Evolutionary conservation across 75 land plant species (phyloP).

Genomic region (Ceratopteris richardii): DNA sequence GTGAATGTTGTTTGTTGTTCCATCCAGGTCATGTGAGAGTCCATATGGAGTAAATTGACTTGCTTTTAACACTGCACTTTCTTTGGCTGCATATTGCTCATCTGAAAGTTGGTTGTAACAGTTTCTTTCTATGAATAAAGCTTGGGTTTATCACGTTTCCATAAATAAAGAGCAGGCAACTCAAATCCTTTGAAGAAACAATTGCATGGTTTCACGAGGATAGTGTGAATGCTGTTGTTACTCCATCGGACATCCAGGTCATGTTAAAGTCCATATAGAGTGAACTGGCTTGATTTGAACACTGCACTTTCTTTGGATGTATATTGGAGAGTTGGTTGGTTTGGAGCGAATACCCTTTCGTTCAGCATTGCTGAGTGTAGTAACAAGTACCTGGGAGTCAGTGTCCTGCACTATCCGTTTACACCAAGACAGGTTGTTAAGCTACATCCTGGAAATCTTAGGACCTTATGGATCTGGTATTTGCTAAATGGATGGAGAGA

Average conservation of each 20-base stretch:
- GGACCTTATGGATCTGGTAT: background rate
- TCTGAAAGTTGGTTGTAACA: background rate
- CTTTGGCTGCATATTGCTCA: slow-evolving; percentile 4
- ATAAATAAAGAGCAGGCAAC: too few species aligned
- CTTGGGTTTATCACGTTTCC: too few species aligned
- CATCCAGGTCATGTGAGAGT: background rate
- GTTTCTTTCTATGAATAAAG: too few species aligned
- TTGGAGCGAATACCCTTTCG: background rate
- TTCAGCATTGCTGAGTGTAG: background rate
- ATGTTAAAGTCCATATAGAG: background rate
- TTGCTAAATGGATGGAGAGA: background rate
- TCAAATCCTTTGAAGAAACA: too few species aligned
- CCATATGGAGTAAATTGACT: background rate
- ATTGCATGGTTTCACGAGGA: too few species aligned
- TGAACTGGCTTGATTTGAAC: background rate
- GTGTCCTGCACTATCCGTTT: background rate
- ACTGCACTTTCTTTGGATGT: slow-evolving; percentile 4
- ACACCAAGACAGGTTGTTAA: background rate
- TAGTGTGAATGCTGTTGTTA: too few species aligned
- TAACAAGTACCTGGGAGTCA: background rate
- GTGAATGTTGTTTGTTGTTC: too few species aligned
- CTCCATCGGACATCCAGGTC: too few species aligned
- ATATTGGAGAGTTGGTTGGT: background rate
- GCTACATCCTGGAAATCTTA: too few species aligned
- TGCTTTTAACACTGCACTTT: background rate